These are phyloP conservation scores for Myotisia sp. DNA, from an alignment of 2,329 filamentous ascomycete species.

Conservation along the genomic window DNA sequence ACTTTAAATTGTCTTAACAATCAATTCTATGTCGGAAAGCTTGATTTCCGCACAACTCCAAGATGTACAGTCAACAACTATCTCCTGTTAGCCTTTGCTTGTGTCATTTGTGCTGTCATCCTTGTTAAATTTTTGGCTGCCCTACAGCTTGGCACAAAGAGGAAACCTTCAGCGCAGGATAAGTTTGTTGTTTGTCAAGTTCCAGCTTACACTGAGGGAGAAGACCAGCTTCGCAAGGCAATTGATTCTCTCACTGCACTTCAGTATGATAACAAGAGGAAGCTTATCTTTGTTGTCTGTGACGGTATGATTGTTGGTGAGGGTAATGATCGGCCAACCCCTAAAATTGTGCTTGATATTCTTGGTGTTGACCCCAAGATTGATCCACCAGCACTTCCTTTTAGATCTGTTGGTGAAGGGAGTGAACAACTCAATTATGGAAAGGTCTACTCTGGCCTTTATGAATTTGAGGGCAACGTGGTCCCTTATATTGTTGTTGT, in stretches of 20 bases:
- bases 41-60: constrained; percentile 66
- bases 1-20: constrained; percentile 70
- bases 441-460: constrained; percentile 95
- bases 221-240: constrained; percentile 84
- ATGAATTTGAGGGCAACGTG: constrained; percentile 94
- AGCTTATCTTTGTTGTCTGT: constrained; percentile 90
- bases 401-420: constrained; percentile 80
- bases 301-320: constrained; percentile 94
- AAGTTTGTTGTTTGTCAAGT: constrained; percentile 99
- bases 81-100: constrained; percentile 73
- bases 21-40: constrained; percentile 65
- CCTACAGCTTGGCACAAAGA: constrained; percentile 83
- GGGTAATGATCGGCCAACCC: constrained; percentile 90
- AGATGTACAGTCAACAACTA: constrained; percentile 83
- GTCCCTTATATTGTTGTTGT: constrained; percentile 92
- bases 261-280: constrained; percentile 96
- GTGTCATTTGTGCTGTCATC: constrained; percentile 69
- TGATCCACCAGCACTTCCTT: constrained; percentile 82
- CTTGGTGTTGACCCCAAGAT: constrained; percentile 94
- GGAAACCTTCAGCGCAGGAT: constrained; percentile 77
- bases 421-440: constrained; percentile 94
- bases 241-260: constrained; percentile 88
- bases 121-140: constrained; percentile 81
- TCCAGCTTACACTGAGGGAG: constrained; percentile 92
- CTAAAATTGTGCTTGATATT: constrained; percentile 94